A percentile compares a stretch with the other conserved stretches of the same genome.
phyloP scores from a whole-genome alignment of 2,329 filamentous ascomycete species.

The Fusarium austroafricanum region DNA sequence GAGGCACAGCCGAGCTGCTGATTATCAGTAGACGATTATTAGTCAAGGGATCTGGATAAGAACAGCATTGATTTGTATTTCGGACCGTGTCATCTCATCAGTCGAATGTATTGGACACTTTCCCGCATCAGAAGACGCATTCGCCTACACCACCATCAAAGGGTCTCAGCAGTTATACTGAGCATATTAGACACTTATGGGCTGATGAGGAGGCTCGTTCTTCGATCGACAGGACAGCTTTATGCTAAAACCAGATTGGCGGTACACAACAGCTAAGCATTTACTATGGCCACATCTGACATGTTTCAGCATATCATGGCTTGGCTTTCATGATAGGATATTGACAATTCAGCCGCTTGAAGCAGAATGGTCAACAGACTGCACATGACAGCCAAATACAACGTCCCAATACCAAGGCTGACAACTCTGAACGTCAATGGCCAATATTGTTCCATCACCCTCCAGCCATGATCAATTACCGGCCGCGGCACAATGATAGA shows the following conservation, averaged over 20 bases:
- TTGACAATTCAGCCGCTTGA: not conserved
- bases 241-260: not conserved
- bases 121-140: slow-evolving; percentile 21
- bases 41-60: slow-evolving; percentile 1
- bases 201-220: not conserved
- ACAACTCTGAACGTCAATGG: slow-evolving; percentile 4
- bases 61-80: not conserved
- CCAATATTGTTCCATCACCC: slow-evolving; percentile 7
- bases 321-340: not conserved
- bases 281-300: not conserved
- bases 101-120: not conserved
- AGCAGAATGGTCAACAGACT: not conserved
- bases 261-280: slow-evolving; percentile 11
- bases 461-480: slow-evolving; percentile 27
- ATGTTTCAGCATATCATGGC: slow-evolving; percentile 8
- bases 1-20: slow-evolving; percentile 25
- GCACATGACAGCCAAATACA: slow-evolving; percentile 13
- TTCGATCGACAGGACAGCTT: slow-evolving; percentile 1
- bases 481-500: slow-evolving; percentile 18
- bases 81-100: not conserved
- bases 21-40: slow-evolving; percentile 13
- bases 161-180: not conserved
- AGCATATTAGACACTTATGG: not conserved
- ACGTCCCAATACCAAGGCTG: slow-evolving; percentile 14
- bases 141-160: slow-evolving; percentile 1